phyloP scores from a whole-genome alignment of 768 basidiomycete genomes.

The Nevesoporus exiguus region DNA sequence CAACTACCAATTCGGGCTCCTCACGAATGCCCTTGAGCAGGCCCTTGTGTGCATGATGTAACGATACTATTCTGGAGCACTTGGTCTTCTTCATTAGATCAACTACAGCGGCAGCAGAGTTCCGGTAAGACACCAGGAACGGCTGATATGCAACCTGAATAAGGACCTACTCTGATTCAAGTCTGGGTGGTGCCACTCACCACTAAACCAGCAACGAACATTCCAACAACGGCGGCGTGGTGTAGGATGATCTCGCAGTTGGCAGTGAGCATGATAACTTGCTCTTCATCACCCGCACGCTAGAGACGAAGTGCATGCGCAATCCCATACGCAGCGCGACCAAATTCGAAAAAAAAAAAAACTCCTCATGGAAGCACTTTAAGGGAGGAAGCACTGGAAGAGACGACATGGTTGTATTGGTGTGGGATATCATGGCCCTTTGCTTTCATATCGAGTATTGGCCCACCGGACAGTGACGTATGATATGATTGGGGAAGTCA shows the following conservation, averaged over 20 bases:
- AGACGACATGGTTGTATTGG: too few relatives aligned
- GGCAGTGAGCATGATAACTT: constrained; percentile 16
- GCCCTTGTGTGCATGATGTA: constrained; percentile 9
- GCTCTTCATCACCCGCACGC: neutral
- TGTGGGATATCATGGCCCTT: too few relatives aligned
- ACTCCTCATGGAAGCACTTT: neutral
- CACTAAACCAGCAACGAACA: constrained; percentile 38
- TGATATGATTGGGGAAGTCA: too few relatives aligned
- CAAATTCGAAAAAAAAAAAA: neutral
- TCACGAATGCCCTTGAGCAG: constrained; percentile 10
- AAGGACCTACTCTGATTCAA: constrained; percentile 15
- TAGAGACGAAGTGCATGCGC: neutral
- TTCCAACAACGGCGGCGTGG: constrained; percentile 31
- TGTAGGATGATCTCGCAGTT: constrained; percentile 24
- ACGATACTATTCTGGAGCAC: constrained; percentile 19
- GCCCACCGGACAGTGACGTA: too few relatives aligned
- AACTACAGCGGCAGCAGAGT: constrained; percentile 39
- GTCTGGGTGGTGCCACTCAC: constrained; percentile 27
- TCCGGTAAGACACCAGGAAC: constrained; percentile 38
- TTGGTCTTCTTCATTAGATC: constrained; percentile 19
- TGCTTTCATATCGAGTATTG: too few relatives aligned
- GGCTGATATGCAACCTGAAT: constrained; percentile 17
- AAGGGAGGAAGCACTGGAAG: neutral
- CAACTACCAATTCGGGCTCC: constrained; percentile 1
- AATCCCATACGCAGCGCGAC: neutral